Evolutionary conservation across 2,329 filamentous ascomycete genomes (phyloP).

Genomic region (Ceratocystis destructans): DNA sequence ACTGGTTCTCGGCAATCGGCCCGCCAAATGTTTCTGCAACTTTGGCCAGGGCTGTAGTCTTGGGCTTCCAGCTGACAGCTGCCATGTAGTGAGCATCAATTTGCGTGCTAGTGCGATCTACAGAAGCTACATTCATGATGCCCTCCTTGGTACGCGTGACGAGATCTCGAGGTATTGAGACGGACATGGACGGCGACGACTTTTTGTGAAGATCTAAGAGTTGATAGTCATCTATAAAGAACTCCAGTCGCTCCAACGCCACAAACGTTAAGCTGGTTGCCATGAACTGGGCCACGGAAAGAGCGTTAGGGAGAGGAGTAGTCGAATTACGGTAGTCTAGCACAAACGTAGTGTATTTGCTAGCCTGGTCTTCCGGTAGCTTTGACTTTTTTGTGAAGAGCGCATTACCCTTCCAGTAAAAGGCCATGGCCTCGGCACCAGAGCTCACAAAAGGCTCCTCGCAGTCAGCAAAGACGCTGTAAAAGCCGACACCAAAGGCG

Average conservation of each 20-base stretch:
- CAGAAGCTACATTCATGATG: slow-evolving; percentile 70
- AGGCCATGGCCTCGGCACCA: slow-evolving; percentile 85
- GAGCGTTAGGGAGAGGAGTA: slow-evolving; percentile 70
- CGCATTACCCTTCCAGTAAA: slow-evolving; percentile 99
- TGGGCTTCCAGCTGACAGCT: slow-evolving; percentile 68
- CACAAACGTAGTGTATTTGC: slow-evolving; percentile 73
- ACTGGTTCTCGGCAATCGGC: slow-evolving; percentile 40
- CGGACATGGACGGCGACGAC: slow-evolving; percentile 58
- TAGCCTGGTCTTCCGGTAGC: slow-evolving; percentile 52
- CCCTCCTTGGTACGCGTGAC: slow-evolving; percentile 74
- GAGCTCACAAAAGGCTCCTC: slow-evolving; percentile 96
- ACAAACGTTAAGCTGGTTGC: slow-evolving; percentile 95
- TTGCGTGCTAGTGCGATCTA: slow-evolving; percentile 76
- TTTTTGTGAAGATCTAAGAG: slow-evolving; percentile 72
- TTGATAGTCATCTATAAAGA: slow-evolving; percentile 80
- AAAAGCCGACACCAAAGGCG: slow-evolving; percentile 96
- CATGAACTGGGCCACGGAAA: slow-evolving; percentile 81
- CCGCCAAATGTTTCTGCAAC: slow-evolving; percentile 37
- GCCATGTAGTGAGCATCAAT: slow-evolving; percentile 87
- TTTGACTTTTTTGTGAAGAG: slow-evolving; percentile 80
- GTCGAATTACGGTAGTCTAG: slow-evolving; percentile 84
- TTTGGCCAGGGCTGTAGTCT: slow-evolving; percentile 31
- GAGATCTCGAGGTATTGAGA: slow-evolving; percentile 64
- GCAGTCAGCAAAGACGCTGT: slow-evolving; percentile 95
- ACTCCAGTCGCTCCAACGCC: slow-evolving; percentile 70